Evolutionary conservation across 2,329 filamentous ascomycete species (phyloP).

Genomic region (Fusarium clavum): DNA sequence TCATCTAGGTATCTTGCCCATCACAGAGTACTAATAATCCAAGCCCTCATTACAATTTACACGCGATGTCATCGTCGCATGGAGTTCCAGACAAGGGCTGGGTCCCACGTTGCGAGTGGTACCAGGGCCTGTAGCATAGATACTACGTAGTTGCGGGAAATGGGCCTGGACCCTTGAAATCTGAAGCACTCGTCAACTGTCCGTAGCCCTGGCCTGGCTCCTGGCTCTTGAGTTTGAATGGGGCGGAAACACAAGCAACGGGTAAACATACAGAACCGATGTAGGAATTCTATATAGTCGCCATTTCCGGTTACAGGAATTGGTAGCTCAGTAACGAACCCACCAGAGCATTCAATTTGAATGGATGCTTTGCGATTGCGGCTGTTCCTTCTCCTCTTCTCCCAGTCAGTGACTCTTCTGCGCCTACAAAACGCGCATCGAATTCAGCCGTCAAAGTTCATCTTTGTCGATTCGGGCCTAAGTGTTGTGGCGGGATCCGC

Average conservation of each 20-base stretch:
- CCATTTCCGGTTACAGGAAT: slow-evolving; percentile 19
- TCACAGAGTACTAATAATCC: background rate
- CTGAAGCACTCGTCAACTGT: slow-evolving; percentile 24
- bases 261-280: background rate
- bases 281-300: background rate
- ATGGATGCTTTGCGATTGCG: slow-evolving; percentile 3
- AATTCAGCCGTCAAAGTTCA: slow-evolving; percentile 18
- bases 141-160: slow-evolving; percentile 12
- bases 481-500: slow-evolving; percentile 37
- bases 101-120: background rate
- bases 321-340: slow-evolving; percentile 11
- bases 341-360: background rate
- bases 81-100: background rate
- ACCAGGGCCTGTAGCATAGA: background rate
- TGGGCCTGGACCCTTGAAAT: slow-evolving; percentile 35
- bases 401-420: slow-evolving; percentile 23
- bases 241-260: slow-evolving; percentile 10
- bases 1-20: background rate
- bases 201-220: slow-evolving; percentile 18
- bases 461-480: slow-evolving; percentile 40
- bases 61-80: slow-evolving; percentile 1
- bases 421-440: slow-evolving; percentile 28
- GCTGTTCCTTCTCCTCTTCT: slow-evolving; percentile 1
- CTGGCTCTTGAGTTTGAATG: slow-evolving; percentile 1
- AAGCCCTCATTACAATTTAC: background rate